Conservation (phyloP, 495 filamentous ascomycete species). For the Penicillium psychrofluorescens region DNA sequence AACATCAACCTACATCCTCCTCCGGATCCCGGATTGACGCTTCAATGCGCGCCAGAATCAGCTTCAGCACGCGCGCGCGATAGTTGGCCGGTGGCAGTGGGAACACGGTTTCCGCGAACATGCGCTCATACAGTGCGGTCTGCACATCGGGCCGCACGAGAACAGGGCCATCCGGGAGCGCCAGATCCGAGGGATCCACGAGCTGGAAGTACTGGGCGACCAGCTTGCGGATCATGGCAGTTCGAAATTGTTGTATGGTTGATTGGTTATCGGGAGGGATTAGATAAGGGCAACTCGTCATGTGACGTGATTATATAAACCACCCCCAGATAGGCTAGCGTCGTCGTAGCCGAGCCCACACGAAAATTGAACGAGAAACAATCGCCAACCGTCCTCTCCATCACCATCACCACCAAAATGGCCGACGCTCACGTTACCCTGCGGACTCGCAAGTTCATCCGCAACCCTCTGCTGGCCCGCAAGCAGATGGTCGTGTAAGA, state of each 20-base stretch:
- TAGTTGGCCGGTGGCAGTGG: slow-evolving; percentile 59
- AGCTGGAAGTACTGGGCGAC: slow-evolving; percentile 61
- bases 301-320: neutral
- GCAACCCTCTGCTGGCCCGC: slow-evolving; percentile 94
- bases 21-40: slow-evolving; percentile 65
- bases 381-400: slow-evolving; percentile 20
- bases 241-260: too few relatives aligned
- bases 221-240: slow-evolving; percentile 19
- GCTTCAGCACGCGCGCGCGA: slow-evolving; percentile 63
- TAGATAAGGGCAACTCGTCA: neutral
- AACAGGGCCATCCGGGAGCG: slow-evolving; percentile 44
- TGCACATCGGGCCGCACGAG: slow-evolving; percentile 53
- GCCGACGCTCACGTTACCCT: slow-evolving; percentile 88
- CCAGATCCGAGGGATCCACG: slow-evolving; percentile 46
- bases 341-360: slow-evolving; percentile 38
- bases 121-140: slow-evolving; percentile 47
- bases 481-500: slow-evolving; percentile 99
- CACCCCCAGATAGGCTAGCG: slow-evolving; percentile 18
- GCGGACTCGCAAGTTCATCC: slow-evolving; percentile 99
- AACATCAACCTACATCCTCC: slow-evolving; percentile 60
- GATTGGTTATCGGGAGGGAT: neutral
- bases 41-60: slow-evolving; percentile 59
- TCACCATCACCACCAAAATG: slow-evolving; percentile 59
- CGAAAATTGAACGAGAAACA: slow-evolving; percentile 32
- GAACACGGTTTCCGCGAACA: slow-evolving; percentile 52